phyloP scores from a whole-genome alignment of 495 filamentous ascomycete species.

The Trypethelium eluteriae region DNA sequence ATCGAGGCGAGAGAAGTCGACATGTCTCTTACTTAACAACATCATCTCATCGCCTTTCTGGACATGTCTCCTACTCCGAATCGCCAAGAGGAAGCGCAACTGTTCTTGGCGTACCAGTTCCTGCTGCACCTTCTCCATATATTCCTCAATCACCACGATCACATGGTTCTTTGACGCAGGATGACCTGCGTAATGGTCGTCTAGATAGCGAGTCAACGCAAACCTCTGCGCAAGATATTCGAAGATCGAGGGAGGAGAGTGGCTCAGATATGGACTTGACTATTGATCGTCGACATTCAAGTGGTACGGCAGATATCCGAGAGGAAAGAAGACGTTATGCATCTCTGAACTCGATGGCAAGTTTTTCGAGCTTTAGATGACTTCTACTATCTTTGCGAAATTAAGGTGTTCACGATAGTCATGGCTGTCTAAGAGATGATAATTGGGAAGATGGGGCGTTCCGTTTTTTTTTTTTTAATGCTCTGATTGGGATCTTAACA shows the following conservation, averaged over 20 bases:
- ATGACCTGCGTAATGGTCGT: not conserved
- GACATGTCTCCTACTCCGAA: not conserved
- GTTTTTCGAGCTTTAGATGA: not conserved
- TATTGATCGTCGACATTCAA: not conserved
- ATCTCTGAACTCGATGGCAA: not conserved
- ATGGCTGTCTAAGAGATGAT: not conserved
- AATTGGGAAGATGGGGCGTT: not conserved
- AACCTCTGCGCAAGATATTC: not conserved
- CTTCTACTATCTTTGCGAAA: not conserved
- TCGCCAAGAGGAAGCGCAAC: not conserved
- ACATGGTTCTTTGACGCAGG: constrained; percentile 2
- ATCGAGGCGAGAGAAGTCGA: constrained; percentile 6
- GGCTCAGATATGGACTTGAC: not conserved
- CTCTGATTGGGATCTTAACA: no score
- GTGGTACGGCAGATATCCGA: not conserved
- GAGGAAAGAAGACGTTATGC: not conserved
- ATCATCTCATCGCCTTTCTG: not conserved
- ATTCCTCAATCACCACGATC: not conserved
- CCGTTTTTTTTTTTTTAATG: not conserved
- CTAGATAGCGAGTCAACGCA: not conserved
- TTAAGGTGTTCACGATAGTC: not conserved
- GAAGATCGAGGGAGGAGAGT: not conserved
- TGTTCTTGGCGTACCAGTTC: not conserved
- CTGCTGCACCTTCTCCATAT: not conserved
- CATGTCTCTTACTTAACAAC: not conserved